Evolutionary conservation across 352 stramenopile genomes (phyloP).

Genomic region (Globisporangium polare): DNA sequence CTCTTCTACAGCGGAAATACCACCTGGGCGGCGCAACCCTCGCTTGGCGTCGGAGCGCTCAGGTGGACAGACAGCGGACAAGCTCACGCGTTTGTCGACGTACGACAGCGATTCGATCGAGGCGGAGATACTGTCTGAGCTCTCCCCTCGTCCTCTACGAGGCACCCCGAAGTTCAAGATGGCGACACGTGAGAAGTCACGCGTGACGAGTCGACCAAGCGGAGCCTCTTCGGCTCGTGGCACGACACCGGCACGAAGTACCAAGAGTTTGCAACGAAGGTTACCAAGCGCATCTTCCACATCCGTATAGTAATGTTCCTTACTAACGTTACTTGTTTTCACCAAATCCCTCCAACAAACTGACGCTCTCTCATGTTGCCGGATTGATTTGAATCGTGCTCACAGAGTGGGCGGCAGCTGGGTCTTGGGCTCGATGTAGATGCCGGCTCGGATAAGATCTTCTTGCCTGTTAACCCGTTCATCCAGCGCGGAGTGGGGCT

Average conservation of each 20-base stretch:
- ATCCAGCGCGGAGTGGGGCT: constrained; percentile 19
- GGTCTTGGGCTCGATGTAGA: constrained; percentile 15
- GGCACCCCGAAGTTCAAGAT: background rate
- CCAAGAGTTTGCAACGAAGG: constrained; percentile 14
- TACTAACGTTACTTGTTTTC: background rate
- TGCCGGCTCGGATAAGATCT: constrained; percentile 14
- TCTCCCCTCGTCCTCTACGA: constrained; percentile 13
- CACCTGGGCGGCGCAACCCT: background rate
- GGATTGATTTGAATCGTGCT: background rate
- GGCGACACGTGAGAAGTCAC: background rate
- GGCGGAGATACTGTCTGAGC: constrained; percentile 26
- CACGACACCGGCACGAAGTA: constrained; percentile 5
- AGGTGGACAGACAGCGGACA: background rate
- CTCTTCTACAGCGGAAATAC: background rate
- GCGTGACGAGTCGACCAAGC: background rate
- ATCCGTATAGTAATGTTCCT: constrained; percentile 31
- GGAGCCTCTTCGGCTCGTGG: background rate
- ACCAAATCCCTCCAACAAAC: background rate
- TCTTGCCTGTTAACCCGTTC: constrained; percentile 20
- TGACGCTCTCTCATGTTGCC: background rate
- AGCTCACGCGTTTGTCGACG: background rate
- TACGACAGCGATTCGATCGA: constrained; percentile 28
- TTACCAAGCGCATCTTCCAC: constrained; percentile 17
- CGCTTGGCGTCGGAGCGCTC: background rate
- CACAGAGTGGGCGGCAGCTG: constrained; percentile 22